Evolutionary conservation across 169 alveolate genomes (phyloP).

Genomic region (Plasmodium chabaudi): DNA sequence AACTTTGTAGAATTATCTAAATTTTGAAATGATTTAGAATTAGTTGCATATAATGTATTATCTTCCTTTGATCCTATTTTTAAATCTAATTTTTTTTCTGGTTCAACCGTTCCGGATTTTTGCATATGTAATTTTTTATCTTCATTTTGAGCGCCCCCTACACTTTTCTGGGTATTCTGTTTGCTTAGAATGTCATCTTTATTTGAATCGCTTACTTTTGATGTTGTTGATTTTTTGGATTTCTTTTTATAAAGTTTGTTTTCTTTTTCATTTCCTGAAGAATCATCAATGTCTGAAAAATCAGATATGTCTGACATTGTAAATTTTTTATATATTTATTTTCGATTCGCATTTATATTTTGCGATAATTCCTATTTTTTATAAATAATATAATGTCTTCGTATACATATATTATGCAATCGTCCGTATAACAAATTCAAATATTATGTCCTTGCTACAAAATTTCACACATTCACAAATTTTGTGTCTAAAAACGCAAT

Average conservation of each 20-base stretch:
- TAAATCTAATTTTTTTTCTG: background rate
- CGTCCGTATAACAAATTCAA: too few relatives aligned
- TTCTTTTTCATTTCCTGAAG: conserved; percentile 28
- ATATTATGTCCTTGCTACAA: too few relatives aligned
- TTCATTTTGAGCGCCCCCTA: conserved; percentile 3
- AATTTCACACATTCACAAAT: too few relatives aligned
- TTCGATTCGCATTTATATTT: background rate
- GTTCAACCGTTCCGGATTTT: conserved; percentile 32
- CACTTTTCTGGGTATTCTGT: conserved; percentile 18
- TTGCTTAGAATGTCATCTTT: conserved; percentile 18
- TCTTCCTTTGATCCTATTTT: conserved; percentile 45
- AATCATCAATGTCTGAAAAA: conserved; percentile 36
- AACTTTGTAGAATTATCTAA: conserved; percentile 21
- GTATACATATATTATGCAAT: too few relatives aligned
- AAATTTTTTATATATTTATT: background rate
- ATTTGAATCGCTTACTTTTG: conserved; percentile 14
- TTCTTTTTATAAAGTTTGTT: conserved; percentile 8
- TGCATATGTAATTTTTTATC: conserved; percentile 24
- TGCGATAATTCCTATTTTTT: too few relatives aligned
- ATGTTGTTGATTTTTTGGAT: conserved; percentile 23
- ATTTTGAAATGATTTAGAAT: conserved; percentile 34
- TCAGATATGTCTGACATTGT: conserved; percentile 71
- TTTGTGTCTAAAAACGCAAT: background rate
- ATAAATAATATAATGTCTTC: too few relatives aligned
- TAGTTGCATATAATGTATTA: conserved; percentile 12